Percentiles rank a stretch among this genome's conserved stretches.
Evolutionary conservation across 179 eudicot genomes (phyloP).

Genomic region (Beta lomatogona): DNA sequence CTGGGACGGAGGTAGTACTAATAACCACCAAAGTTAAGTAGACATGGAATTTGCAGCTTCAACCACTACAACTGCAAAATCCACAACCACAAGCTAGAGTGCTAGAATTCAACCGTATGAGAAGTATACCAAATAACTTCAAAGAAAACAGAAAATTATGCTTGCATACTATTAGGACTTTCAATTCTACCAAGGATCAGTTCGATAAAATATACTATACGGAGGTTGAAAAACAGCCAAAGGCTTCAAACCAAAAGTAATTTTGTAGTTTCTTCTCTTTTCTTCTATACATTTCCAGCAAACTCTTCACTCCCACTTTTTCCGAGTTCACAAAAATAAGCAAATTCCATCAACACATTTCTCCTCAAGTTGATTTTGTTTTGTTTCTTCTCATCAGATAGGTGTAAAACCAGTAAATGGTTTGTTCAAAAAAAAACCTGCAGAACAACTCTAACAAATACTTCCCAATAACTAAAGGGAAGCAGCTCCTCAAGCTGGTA

Average conservation of each 20-base stretch:
- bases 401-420: not conserved
- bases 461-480: not conserved
- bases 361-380: not conserved
- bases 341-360: not conserved
- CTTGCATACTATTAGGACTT: not conserved
- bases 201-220: not conserved
- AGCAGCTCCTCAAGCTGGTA: not conserved
- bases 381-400: not conserved
- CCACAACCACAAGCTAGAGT: constrained; percentile 1
- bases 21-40: not conserved
- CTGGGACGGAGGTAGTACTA: too few species aligned
- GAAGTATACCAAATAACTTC: not conserved
- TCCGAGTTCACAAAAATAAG: not conserved
- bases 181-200: not conserved
- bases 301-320: not conserved
- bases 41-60: not conserved
- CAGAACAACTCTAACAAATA: not conserved
- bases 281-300: not conserved
- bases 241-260: not conserved
- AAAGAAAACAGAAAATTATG: not conserved
- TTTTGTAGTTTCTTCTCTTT: not conserved
- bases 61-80: not conserved
- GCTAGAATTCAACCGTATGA: not conserved
- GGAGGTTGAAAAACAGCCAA: not conserved
- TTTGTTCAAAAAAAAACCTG: not conserved